Conservation (phyloP, 2,329 filamentous ascomycete species). For the Endocalyx cinctus region DNA sequence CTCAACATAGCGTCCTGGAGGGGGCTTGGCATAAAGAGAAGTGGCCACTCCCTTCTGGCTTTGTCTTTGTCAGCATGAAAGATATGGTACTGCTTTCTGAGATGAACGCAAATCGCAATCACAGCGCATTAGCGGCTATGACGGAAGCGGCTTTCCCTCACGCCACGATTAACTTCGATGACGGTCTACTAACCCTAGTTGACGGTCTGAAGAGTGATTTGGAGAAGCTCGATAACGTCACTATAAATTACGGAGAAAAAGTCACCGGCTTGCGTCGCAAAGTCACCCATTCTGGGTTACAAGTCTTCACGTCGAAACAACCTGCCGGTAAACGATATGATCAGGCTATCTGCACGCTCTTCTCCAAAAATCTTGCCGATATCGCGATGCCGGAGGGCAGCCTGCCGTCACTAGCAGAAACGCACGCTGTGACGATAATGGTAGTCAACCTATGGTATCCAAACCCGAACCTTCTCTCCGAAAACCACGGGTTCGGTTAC, state of each 20-base stretch:
- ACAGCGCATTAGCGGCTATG: slow-evolving; percentile 20
- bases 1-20: slow-evolving; percentile 55
- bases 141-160: slow-evolving; percentile 20
- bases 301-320: slow-evolving; percentile 16
- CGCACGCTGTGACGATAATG: slow-evolving; percentile 75
- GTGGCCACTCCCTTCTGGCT: neutral
- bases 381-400: slow-evolving; percentile 26
- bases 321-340: slow-evolving; percentile 39
- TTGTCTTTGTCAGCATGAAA: slow-evolving; percentile 11
- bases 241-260: slow-evolving; percentile 45
- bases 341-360: slow-evolving; percentile 63
- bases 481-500: slow-evolving; percentile 78
- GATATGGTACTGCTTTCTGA: slow-evolving; percentile 17
- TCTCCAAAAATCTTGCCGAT: slow-evolving; percentile 39
- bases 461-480: slow-evolving; percentile 54
- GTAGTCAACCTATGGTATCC: slow-evolving; percentile 87
- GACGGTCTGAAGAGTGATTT: slow-evolving; percentile 50
- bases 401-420: slow-evolving; percentile 46
- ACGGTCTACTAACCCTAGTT: slow-evolving; percentile 61
- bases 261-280: slow-evolving; percentile 42
- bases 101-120: slow-evolving; percentile 17
- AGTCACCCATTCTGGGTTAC: slow-evolving; percentile 40
- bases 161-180: slow-evolving; percentile 43
- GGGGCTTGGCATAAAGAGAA: slow-evolving; percentile 41
- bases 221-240: slow-evolving; percentile 51